Percentiles rank a stretch among this genome's conserved stretches.
These are phyloP conservation scores for Scorias spongiosa DNA, from an alignment of 2,329 filamentous ascomycete species.

Conservation along the genomic window DNA sequence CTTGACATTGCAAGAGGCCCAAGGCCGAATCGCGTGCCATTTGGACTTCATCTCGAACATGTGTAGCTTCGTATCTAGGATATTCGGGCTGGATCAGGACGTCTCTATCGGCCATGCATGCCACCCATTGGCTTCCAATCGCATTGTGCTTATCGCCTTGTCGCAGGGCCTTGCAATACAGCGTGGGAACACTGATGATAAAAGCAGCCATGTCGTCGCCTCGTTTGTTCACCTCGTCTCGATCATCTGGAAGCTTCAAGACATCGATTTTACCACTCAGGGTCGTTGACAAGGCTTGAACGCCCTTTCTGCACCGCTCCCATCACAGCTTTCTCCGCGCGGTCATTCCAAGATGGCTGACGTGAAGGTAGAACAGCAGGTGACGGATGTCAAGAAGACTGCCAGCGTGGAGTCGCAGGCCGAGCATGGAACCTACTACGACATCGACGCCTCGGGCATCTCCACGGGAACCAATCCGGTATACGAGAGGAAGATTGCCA, in stretches of 20 bases:
- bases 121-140: not conserved
- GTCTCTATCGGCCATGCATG: not conserved
- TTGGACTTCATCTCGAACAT: not conserved
- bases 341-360: not conserved
- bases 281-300: not conserved
- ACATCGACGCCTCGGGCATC: not conserved
- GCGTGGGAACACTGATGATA: too few relatives aligned
- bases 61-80: not conserved
- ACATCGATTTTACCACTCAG: not conserved
- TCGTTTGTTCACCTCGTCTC: not conserved
- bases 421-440: not conserved
- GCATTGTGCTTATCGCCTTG: not conserved
- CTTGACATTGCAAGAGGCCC: too few relatives aligned
- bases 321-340: not conserved
- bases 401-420: not conserved
- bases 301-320: not conserved
- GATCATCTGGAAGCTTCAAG: not conserved
- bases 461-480: constrained; percentile 1
- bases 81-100: not conserved
- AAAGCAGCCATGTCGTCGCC: too few relatives aligned
- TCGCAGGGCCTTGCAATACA: not conserved
- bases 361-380: not conserved
- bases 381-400: not conserved
- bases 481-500: constrained; percentile 6
- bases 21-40: too few relatives aligned